Conservation (phyloP, 805 yeast genomes). For the Starmerella sirachaensis region DNA sequence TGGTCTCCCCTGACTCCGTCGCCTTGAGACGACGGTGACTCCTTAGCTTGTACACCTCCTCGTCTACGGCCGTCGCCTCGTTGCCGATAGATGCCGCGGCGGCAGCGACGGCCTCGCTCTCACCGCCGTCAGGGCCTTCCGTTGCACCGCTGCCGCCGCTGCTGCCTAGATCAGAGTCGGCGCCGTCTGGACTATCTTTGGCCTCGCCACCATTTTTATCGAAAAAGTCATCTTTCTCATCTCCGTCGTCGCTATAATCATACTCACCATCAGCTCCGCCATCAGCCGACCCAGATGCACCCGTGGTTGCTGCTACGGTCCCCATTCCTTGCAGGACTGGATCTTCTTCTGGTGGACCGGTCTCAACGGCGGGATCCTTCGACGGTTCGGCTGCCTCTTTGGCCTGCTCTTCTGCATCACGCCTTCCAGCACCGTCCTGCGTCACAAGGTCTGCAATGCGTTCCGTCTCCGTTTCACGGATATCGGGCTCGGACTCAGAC, state of each 20-base stretch:
- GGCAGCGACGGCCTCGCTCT: constrained; percentile 9
- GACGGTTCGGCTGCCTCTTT: no score
- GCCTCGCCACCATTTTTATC: constrained; percentile 4
- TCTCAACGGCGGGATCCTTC: background rate
- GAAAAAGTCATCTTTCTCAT: background rate
- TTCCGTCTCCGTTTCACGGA: no score
- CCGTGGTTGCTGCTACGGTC: background rate
- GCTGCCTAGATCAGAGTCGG: constrained; percentile 12
- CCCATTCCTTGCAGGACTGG: background rate
- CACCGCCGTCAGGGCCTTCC: constrained; percentile 16
- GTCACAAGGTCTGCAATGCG: no score
- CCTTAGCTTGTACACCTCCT: constrained; percentile 30
- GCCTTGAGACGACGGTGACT: constrained; percentile 27
- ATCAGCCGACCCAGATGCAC: background rate
- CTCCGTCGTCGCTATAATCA: constrained; percentile 2
- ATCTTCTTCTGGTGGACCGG: background rate
- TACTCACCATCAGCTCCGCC: background rate
- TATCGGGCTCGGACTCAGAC: no score
- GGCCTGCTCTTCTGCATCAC: no score
- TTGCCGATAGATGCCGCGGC: constrained; percentile 17
- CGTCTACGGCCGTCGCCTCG: constrained; percentile 28
- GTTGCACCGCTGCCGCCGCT: constrained; percentile 14
- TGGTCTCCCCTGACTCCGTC: background rate
- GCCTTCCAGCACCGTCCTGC: no score
- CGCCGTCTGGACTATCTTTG: constrained; percentile 7